These are phyloP conservation scores for Leucosporidium creatinivorum DNA, from an alignment of 768 basidiomycete species.

Conservation along the genomic window DNA sequence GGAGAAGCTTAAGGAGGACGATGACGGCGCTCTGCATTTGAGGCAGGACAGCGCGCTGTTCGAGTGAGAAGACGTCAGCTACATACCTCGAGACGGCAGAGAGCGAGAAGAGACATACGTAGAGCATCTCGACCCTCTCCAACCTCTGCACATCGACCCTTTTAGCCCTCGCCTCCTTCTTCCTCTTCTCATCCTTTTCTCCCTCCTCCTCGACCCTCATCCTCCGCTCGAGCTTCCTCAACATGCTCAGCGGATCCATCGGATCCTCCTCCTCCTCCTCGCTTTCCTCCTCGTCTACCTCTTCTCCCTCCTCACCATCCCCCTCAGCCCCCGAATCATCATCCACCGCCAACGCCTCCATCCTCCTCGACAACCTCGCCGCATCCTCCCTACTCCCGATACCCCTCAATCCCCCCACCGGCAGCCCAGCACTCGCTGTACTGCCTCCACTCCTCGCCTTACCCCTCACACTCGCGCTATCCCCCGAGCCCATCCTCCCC, in stretches of 20 bases:
- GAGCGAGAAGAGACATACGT: conserved; percentile 52
- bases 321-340: conserved; percentile 23
- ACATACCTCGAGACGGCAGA: not conserved
- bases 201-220: conserved; percentile 5
- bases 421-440: conserved; percentile 2
- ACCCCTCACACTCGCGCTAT: not conserved
- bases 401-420: not conserved
- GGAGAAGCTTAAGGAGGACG: conserved; percentile 79
- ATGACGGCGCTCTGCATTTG: conserved; percentile 83
- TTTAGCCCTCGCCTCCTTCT: conserved; percentile 58
- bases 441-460: conserved; percentile 11
- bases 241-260: conserved; percentile 37
- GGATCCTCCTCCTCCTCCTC: conserved; percentile 33
- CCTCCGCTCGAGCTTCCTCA: conserved; percentile 22
- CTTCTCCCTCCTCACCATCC: too few species aligned
- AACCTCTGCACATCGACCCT: conserved; percentile 77
- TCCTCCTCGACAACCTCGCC: conserved; percentile 7
- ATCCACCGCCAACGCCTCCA: conserved; percentile 28
- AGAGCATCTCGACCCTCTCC: conserved; percentile 83
- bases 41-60: conserved; percentile 72
- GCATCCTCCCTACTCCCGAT: not conserved
- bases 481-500: not conserved
- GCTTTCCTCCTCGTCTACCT: conserved; percentile 24
- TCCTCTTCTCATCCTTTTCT: conserved; percentile 44
- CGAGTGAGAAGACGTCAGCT: not conserved